Percentiles rank a stretch among this genome's conserved stretches.
Conservation (phyloP, 73 alveolate genomes). For the Durusdinium trenchii region DNA sequence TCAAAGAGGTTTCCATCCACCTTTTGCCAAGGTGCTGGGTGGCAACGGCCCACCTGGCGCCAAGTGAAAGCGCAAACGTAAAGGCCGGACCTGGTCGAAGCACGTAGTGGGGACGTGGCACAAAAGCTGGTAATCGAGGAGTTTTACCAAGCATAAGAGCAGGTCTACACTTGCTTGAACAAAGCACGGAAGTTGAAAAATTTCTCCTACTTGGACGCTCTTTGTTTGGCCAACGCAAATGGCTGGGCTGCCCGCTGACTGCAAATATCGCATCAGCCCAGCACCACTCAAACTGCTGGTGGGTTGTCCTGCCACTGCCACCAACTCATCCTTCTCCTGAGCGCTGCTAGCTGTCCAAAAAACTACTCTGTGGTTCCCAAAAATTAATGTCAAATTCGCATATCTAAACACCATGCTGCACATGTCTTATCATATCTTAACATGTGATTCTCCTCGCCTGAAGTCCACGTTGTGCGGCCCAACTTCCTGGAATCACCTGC, state of each 20-base stretch:
- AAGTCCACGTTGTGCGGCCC: constrained; percentile 80
- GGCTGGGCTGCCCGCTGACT: constrained; percentile 9
- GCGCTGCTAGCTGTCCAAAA: too few relatives aligned
- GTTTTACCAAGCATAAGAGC: background rate
- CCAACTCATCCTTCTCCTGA: constrained; percentile 65
- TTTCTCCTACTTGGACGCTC: too few relatives aligned
- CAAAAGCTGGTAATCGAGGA: background rate
- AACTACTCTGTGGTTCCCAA: too few relatives aligned
- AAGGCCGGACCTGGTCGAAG: constrained; percentile 57
- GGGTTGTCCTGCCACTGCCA: constrained; percentile 70
- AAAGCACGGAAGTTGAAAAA: too few relatives aligned
- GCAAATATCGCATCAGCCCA: constrained; percentile 54
- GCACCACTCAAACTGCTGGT: constrained; percentile 17
- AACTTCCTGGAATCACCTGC: constrained; percentile 83
- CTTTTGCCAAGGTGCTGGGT: background rate
- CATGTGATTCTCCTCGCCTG: constrained; percentile 8
- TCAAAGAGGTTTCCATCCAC: too few relatives aligned
- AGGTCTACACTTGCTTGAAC: too few relatives aligned
- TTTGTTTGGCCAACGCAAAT: too few relatives aligned
- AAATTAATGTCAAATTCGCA: too few relatives aligned
- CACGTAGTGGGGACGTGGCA: background rate
- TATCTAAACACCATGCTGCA: background rate
- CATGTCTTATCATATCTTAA: background rate
- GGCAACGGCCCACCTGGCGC: constrained; percentile 66
- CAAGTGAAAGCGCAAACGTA: constrained; percentile 72